Base-by-base conservation (phyloP, 345 rosid species). In the Citrus cavaleriei region DNA sequence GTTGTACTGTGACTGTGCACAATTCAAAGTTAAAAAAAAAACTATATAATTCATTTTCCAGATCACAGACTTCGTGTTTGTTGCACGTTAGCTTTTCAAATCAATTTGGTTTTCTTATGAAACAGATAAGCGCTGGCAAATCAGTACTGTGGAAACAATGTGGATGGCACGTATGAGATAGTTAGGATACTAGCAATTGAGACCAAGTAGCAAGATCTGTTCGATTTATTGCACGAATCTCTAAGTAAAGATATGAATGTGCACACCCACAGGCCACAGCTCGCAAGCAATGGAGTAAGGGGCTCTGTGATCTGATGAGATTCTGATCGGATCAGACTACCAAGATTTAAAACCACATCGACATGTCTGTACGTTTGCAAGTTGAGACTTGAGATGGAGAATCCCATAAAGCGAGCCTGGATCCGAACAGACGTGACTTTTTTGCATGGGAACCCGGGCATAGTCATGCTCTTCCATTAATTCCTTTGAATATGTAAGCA, bases 371-470 rank as follows among this genome's bases (percentile, higher is more conserved):
- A 73, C 18, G 65, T 60, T 74, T 59, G 19, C 59, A n/a, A 81
- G 70, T 62, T 62, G 55, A 13, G 60, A 10, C 46, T 40, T 40
- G 46, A 73, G 46, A 6, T 35, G 49, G 78, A 40, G 83, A 81
- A 83, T 81, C 86, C 73, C 72, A 38, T 71, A 83, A 83, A 81
- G 86, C 68, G 79, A 81, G 86, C 68, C 82, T 77, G 84, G 22
- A 77, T 4, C 58, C 34, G 13, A 70, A 79, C 81, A 42, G 77
- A 76, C 64, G 51, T 73, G 78, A 76, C 86, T 76, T 83, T 81
- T 28, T 69, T 7, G 80, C 85, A 77, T 66, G 28, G 80, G 80
- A 46, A 68, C 80, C 79, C 74, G 64, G 66, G 60, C 70, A 80
- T 60, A 65, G 73, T 67, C 37, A 24, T 63, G 57, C 75, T 30